Conservation (phyloP, 164 flowering plant species). For the Litsea cubeba region DNA sequence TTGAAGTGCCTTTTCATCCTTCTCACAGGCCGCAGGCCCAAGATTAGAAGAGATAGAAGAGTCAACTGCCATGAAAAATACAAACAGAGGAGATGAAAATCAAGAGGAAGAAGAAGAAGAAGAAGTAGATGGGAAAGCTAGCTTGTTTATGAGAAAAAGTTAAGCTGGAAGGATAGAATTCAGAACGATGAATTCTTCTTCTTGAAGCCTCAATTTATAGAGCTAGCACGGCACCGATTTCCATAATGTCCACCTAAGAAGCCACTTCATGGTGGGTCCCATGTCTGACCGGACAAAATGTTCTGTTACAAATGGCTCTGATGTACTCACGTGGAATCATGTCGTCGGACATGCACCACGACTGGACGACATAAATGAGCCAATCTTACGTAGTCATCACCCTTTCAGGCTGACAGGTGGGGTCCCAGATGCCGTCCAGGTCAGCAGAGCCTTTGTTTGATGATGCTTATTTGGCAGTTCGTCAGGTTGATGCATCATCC, state of each 20-base stretch:
- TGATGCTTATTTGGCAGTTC: slow-evolving; percentile 14
- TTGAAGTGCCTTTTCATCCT: slow-evolving; percentile 49
- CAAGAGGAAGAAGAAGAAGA: neutral
- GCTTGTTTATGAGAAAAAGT: neutral
- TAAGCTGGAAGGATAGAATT: neutral
- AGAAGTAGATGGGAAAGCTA: neutral
- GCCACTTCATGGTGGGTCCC: slow-evolving; percentile 4
- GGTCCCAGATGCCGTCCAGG: slow-evolving; percentile 28
- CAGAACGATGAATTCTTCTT: neutral
- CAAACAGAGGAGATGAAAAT: neutral
- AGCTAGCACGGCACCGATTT: slow-evolving; percentile 9
- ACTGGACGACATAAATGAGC: slow-evolving; percentile 34
- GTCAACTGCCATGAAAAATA: slow-evolving; percentile 27
- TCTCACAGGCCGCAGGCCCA: slow-evolving; percentile 37
- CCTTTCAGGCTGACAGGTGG: slow-evolving; percentile 28
- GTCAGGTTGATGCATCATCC: slow-evolving; percentile 11
- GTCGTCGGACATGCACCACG: slow-evolving; percentile 17
- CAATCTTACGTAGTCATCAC: slow-evolving; percentile 22
- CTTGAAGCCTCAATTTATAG: neutral
- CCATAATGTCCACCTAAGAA: neutral
- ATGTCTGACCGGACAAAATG: slow-evolving; percentile 4
- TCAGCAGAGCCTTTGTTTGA: slow-evolving; percentile 15
- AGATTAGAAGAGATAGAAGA: slow-evolving; percentile 18
- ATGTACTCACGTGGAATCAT: slow-evolving; percentile 11
- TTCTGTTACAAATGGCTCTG: slow-evolving; percentile 3